Base-by-base conservation (phyloP, 1,284 basidiomycete species). In the Pseudomicrostroma phylloplanum region DNA sequence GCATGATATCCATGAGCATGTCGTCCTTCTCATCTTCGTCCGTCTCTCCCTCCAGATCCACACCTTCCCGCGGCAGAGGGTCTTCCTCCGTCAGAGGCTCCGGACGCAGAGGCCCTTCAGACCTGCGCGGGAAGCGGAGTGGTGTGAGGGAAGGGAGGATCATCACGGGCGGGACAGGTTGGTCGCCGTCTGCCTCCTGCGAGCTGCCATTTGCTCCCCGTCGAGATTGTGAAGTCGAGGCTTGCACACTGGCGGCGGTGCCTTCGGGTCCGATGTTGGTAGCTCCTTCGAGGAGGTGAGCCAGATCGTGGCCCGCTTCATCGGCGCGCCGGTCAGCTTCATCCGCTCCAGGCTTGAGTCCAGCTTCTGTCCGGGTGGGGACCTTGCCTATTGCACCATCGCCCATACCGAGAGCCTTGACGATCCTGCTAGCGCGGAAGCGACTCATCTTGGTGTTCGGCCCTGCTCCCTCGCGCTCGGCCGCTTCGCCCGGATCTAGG, bases 131-230 rank as follows among this genome's bases (percentile, higher is more conserved):
- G 23, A 58, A 67, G 12, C 66, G 67, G 51, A 69, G 66, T 11
- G 66, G 66, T n/a, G 66, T 62, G 3, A 69, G 51, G 9, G 58
- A 48, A 26, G 72, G 71, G 49, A 73, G 70, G 61, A 73, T 64
- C 71, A 73, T 73, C 43, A 66, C 49, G 0, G 70, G 70, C 19
- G 61, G 63, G 9, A 6, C 48, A 48, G 36, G 48, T 39, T 7
- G 23, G 25, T 41, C 21, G 6, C 17, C 21, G 13, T 54, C 21
- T 19, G 2, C 8, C 51, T 54, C 26, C 51, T 54, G 13, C 25
- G 2, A 2, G 2, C 13, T 54, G 17, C 39, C 61, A 25, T 21
- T n/a, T 61, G 36, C 21, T 36, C 26, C 46, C 12, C 23, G 26
- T 42, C 9, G 7, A 17, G 30, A 9, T 9, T 9, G 3, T 3